A percentile compares a stretch with the other conserved stretches of the same genome.
Conservation (phyloP, 345 rosid genomes). For the Diplotaxis tenuifolia region DNA sequence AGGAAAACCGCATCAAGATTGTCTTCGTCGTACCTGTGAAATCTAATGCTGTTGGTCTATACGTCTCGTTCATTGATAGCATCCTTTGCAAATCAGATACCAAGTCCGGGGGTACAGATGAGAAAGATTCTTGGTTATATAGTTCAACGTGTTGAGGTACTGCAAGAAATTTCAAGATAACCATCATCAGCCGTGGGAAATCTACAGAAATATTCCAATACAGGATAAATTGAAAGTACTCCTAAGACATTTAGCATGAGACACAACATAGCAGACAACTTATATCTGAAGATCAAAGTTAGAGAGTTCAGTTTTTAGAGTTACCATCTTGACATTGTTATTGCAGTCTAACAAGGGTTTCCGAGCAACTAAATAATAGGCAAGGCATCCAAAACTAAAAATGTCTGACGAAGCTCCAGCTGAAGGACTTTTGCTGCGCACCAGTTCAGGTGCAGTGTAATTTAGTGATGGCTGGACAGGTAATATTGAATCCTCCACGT, state of each 20-base stretch:
- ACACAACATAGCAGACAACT: not conserved
- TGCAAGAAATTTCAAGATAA: conserved; percentile 43
- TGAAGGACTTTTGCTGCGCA: conserved; percentile 68
- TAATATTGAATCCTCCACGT: conserved; percentile 85
- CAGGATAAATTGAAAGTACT: not conserved
- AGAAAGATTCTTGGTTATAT: conserved; percentile 87
- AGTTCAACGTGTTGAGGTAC: conserved; percentile 86
- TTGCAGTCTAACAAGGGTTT: conserved; percentile 92
- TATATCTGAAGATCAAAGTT: conserved; percentile 2
- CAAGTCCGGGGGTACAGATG: conserved; percentile 76
- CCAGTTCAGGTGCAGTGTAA: conserved; percentile 93
- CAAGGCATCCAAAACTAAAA: conserved; percentile 95
- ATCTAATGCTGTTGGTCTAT: conserved; percentile 85
- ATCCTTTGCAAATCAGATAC: conserved; percentile 86
- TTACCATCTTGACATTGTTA: conserved; percentile 97
- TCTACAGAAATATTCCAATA: not conserved
- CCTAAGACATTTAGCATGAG: not conserved
- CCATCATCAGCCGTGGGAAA: conserved; percentile 10
- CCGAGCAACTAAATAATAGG: conserved; percentile 82
- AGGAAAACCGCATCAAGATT: conserved; percentile 12
- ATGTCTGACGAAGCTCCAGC: conserved; percentile 78
- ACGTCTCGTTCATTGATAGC: conserved; percentile 82
- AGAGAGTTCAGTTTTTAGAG: not conserved
- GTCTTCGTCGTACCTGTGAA: conserved; percentile 66
- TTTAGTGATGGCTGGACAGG: conserved; percentile 93